Conservation (phyloP, 805 yeast genomes). For the Barnettozyma botsteinii region DNA sequence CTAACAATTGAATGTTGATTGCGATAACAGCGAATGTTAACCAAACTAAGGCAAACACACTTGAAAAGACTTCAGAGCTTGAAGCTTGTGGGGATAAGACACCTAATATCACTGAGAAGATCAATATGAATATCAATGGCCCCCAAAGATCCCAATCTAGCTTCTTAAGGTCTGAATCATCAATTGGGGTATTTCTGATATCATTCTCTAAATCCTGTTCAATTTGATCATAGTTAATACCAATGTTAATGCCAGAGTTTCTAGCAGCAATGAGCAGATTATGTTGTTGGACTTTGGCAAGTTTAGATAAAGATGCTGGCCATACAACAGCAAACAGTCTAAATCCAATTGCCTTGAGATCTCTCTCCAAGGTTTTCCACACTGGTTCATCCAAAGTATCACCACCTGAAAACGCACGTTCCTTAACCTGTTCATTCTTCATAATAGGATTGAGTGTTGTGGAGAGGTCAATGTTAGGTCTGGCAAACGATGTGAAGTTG, state of each 20-base stretch:
- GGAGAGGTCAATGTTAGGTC: conserved; percentile 29
- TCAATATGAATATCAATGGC: conserved; percentile 56
- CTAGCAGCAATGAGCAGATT: conserved; percentile 25
- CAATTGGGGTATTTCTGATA: conserved; percentile 20
- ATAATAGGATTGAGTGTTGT: conserved; percentile 27
- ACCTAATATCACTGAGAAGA: conserved; percentile 44
- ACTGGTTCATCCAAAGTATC: conserved; percentile 73
- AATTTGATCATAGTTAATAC: conserved; percentile 25
- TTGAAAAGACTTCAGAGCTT: conserved; percentile 53
- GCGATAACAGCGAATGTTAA: conserved; percentile 55
- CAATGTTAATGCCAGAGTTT: conserved; percentile 27
- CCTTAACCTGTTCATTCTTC: conserved; percentile 25
- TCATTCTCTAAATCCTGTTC: conserved; percentile 26
- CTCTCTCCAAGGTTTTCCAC: conserved; percentile 45
- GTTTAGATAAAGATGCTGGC: conserved; percentile 29
- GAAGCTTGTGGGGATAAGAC: conserved; percentile 24
- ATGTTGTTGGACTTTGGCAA: conserved; percentile 28
- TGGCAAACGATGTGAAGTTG: conserved; percentile 25
- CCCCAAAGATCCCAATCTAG: conserved; percentile 69
- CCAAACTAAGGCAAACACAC: conserved; percentile 62
- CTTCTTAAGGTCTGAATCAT: conserved; percentile 21
- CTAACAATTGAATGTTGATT: conserved; percentile 56
- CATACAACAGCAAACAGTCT: conserved; percentile 39
- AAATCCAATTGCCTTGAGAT: conserved; percentile 37
- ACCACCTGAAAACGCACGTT: conserved; percentile 45